phyloP scores from a whole-genome alignment of 768 basidiomycete species.

The Lentinula edodes region DNA sequence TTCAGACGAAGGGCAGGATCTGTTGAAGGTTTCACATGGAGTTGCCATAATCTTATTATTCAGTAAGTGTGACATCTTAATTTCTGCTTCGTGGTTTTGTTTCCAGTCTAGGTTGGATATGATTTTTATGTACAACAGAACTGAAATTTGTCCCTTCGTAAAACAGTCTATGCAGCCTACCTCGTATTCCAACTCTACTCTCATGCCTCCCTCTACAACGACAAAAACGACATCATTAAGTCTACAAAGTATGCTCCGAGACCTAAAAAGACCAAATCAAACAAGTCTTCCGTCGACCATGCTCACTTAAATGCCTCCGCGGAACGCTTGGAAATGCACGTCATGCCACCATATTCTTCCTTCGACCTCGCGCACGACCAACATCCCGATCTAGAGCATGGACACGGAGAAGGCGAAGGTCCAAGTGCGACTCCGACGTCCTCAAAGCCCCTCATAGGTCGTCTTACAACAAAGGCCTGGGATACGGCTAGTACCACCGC shows the following conservation, averaged over 20 bases:
- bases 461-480: background rate
- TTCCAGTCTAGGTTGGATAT: background rate
- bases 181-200: slow-evolving; percentile 55
- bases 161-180: slow-evolving; percentile 45
- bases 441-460: background rate
- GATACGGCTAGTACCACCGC: background rate
- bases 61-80: background rate
- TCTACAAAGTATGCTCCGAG: slow-evolving; percentile 28
- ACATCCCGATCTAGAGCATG: background rate
- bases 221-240: slow-evolving; percentile 28
- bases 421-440: background rate
- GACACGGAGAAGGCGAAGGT: background rate
- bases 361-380: background rate
- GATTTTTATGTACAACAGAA: background rate
- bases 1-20: slow-evolving; percentile 29
- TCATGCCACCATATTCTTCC: background rate
- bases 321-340: background rate
- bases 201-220: slow-evolving; percentile 45
- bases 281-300: background rate
- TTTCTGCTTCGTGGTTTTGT: background rate
- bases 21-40: slow-evolving; percentile 69
- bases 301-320: background rate
- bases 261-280: slow-evolving; percentile 10
- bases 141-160: slow-evolving; percentile 20
- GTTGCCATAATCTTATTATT: slow-evolving; percentile 32